Percentiles rank a stretch among this genome's conserved stretches.
Conservation (phyloP, 2,329 filamentous ascomycete genomes). For the Exutisphaerella laricina region DNA sequence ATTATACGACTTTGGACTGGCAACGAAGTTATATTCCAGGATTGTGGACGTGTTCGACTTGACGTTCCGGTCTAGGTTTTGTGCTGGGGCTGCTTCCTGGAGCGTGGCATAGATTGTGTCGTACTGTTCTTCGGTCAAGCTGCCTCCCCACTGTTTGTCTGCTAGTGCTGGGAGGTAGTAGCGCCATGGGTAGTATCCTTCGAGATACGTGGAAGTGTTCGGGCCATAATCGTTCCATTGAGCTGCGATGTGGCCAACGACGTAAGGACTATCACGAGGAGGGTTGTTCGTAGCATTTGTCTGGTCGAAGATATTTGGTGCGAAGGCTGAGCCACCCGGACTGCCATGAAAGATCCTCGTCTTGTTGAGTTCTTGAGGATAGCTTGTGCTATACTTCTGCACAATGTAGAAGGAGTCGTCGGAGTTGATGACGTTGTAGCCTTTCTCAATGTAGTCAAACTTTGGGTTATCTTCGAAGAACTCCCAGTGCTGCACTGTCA, state of each 20-base stretch:
- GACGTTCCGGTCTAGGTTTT: slow-evolving; percentile 47
- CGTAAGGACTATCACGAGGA: slow-evolving; percentile 33
- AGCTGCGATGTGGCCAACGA: slow-evolving; percentile 47
- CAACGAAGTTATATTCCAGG: slow-evolving; percentile 33
- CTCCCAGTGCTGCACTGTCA: slow-evolving; percentile 54
- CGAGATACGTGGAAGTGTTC: slow-evolving; percentile 48
- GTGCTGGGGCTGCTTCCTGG: slow-evolving; percentile 40
- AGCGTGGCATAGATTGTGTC: slow-evolving; percentile 36
- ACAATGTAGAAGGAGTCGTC: slow-evolving; percentile 51
- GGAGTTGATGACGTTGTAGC: slow-evolving; percentile 50
- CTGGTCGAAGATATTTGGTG: slow-evolving; percentile 48
- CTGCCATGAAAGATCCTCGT: slow-evolving; percentile 45
- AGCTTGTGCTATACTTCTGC: slow-evolving; percentile 45
- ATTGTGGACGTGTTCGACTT: slow-evolving; percentile 35
- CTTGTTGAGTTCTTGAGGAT: slow-evolving; percentile 45
- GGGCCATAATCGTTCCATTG: slow-evolving; percentile 53
- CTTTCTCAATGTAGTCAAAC: slow-evolving; percentile 39
- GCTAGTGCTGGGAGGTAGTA: slow-evolving; percentile 48
- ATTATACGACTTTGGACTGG: slow-evolving; percentile 5
- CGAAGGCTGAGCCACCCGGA: slow-evolving; percentile 41
- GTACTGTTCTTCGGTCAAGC: slow-evolving; percentile 40
- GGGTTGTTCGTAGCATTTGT: slow-evolving; percentile 48
- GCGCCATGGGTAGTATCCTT: slow-evolving; percentile 49
- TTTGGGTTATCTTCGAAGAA: slow-evolving; percentile 50
- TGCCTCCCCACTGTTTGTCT: slow-evolving; percentile 51